A percentile compares a stretch with the other conserved stretches of the same genome.
These are phyloP conservation scores for Phytophthora kernoviae DNA, from an alignment of 352 stramenopile genomes.

Conservation along the genomic window DNA sequence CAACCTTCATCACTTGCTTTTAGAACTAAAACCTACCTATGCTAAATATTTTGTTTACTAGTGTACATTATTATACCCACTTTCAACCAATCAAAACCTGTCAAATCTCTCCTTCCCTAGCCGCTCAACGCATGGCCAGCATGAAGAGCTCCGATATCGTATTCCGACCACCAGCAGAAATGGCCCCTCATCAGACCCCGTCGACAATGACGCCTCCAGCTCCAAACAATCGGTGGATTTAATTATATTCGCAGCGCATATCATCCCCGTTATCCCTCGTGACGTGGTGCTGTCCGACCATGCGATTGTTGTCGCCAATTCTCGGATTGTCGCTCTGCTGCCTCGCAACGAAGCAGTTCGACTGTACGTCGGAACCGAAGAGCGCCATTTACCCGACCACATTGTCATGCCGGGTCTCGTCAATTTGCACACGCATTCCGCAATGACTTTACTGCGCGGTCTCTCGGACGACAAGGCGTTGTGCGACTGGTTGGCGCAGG, in stretches of 20 bases:
- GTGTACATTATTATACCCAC: background rate
- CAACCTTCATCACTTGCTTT: too few relatives aligned
- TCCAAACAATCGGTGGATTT: constrained; percentile 58
- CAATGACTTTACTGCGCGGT: constrained; percentile 87
- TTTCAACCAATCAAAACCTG: background rate
- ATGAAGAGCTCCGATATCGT: background rate
- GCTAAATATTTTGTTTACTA: too few relatives aligned
- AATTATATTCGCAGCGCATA: constrained; percentile 74
- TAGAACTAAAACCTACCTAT: too few relatives aligned
- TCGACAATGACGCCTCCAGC: constrained; percentile 2
- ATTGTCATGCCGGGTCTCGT: constrained; percentile 87
- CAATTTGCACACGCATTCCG: constrained; percentile 87
- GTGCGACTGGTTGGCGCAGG: constrained; percentile 80
- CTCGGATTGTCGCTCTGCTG: constrained; percentile 81
- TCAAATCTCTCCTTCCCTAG: too few relatives aligned
- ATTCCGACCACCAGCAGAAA: background rate
- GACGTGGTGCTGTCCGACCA: constrained; percentile 77
- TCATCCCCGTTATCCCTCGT: constrained; percentile 83
- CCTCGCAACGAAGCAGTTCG: constrained; percentile 51
- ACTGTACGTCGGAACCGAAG: constrained; percentile 51
- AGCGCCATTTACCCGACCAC: constrained; percentile 60
- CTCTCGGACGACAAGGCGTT: constrained; percentile 89
- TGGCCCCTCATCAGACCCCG: constrained; percentile 30
- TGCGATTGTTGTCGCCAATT: constrained; percentile 68
- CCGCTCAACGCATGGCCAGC: background rate